phyloP scores from a whole-genome alignment of 2,329 filamentous ascomycete species.

The Seiridium unicorne region DNA sequence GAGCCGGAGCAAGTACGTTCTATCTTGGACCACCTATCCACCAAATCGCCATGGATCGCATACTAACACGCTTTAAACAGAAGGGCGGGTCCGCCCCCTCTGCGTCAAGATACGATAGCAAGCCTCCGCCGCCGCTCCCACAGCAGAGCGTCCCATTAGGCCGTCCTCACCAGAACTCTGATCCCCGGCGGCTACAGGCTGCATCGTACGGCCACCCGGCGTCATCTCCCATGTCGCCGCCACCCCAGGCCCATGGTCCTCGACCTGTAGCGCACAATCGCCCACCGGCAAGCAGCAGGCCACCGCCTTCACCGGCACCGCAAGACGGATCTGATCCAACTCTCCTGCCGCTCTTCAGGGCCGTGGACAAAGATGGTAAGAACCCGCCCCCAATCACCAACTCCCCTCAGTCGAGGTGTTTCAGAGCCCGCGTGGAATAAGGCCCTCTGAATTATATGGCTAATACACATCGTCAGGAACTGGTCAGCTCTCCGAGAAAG shows the following conservation, averaged over 20 bases:
- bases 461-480: constrained; percentile 46
- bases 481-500: constrained; percentile 80
- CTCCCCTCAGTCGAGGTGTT: not conserved
- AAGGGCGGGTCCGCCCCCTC: constrained; percentile 21
- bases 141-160: constrained; percentile 7
- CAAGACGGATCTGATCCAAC: constrained; percentile 62
- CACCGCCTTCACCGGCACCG: constrained; percentile 64
- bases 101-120: constrained; percentile 44
- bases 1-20: constrained; percentile 67
- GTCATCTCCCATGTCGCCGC: constrained; percentile 45
- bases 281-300: constrained; percentile 56
- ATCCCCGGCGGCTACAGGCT: constrained; percentile 9
- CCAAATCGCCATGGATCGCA: too few species aligned
- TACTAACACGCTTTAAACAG: constrained; percentile 1
- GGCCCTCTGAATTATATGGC: not conserved
- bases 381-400: constrained; percentile 8
- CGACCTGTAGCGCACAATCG: constrained; percentile 45
- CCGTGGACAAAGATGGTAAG: constrained; percentile 82
- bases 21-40: too few species aligned
- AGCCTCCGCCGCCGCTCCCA: constrained; percentile 42
- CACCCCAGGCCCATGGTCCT: constrained; percentile 41
- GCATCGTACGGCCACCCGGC: constrained; percentile 16
- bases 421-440: too few species aligned
- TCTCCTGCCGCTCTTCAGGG: constrained; percentile 81
- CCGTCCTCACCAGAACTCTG: constrained; percentile 12